Evolutionary conservation across 345 rosid species (phyloP), one percentile per base, ranked within the genome.

Genomic region (Passiflora organensis): DNA sequence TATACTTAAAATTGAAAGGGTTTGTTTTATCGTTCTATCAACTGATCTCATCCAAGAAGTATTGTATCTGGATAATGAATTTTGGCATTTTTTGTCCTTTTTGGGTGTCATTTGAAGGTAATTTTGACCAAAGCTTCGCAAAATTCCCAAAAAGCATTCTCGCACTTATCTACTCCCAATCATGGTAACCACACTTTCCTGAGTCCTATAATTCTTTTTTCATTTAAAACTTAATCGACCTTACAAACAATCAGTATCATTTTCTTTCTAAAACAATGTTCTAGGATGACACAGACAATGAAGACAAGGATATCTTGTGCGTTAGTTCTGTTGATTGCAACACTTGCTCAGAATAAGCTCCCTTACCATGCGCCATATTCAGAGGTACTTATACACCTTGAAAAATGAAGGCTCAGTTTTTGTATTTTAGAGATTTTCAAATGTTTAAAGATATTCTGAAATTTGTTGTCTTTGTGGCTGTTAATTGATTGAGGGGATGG

Each of bases 141-240:
- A 68, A 64, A 63, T 43, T 75, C 58, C 82, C 76, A 37, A 70
- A 80, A 65, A 72, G 67, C 61, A 75, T 87, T 45, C 59, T 83
- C 63, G 71, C 79, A 25, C 68, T 80, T 51, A 55, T 76, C 53
- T 41, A 54, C 73, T 79, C 86, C 19, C 71, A 61, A 61, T 63
- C 89, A 62, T 80, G 93, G 96, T 85, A 73, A 64, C 71, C 32
- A n/a, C n/a, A n/a, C n/a, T n/a, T n/a, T n/a, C n/a, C n/a, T n/a
- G n/a, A n/a, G n/a, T n/a, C n/a, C n/a, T n/a, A n/a, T n/a, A n/a
- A n/a, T n/a, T 52, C 38, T 2, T 18, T 11, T 17, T 36, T 41
- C n/a, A n/a, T n/a, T n/a, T n/a, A n/a, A n/a, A n/a, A n/a, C n/a
- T n/a, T n/a, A n/a, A n/a, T n/a, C n/a, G n/a, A n/a, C n/a, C n/a